Evolutionary conservation across 176 grass and related monocot species (phyloP), one percentile per base, ranked within the genome.

Genomic region (Zizania latifolia): DNA sequence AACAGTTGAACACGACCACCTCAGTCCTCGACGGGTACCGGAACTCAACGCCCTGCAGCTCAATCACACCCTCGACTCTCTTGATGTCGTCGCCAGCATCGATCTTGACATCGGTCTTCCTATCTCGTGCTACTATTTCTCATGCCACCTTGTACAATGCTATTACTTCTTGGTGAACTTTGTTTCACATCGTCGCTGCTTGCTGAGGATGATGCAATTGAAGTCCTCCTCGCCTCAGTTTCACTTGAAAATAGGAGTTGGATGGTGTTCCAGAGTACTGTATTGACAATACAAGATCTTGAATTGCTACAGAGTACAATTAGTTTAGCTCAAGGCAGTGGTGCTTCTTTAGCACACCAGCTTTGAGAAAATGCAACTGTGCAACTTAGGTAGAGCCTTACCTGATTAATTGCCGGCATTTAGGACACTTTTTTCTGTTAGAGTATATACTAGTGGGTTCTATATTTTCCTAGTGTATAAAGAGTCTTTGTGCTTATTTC

Each of bases 241-340:
- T 98, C 95, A 8, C 76, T 69, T 2, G 95, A 91, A 72, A 98
- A 98, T 17, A 98, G 65, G 44, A 92, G 95, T 29, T 98, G 91
- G 24, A 98, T 94, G 17, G 91, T 98, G 85, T 92, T 94, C 91
- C 95, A 98, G 34, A 98, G 84, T 27, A 98, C 91, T 22, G 89
- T 92, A 27, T 98, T 98, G 57, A 98, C 65, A 33, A 86, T 90
- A 79, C 86, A 98, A 12, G 89, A 81, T 84, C 91, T 98, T 62
- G 86, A 85, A 67, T 81, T 94, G 79, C 89, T 98, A 86, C 76
- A 85, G 39, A 82, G 11, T 63, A 24, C 45, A 2, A 85, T 39
- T 16, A 33, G 3, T 28, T 79, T 54, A 59, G 81, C 59, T 46
- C n/a, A 40, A 76, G 16, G 17, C n/a, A n/a, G n/a, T n/a, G n/a